Evolutionary conservation across 208 protist species (phyloP).

Genomic region (Leishmania braziliensis): DNA sequence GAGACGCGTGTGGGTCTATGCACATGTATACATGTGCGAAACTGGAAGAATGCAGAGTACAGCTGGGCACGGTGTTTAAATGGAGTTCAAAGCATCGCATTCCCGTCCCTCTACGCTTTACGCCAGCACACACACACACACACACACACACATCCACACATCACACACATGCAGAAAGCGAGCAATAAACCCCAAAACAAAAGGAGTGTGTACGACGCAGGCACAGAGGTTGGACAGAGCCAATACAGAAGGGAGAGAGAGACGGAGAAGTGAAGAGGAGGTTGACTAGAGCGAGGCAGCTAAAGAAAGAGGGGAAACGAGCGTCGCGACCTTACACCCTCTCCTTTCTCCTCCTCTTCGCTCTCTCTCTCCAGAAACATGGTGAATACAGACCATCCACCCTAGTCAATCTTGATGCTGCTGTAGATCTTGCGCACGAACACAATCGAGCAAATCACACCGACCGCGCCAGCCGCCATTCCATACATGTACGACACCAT

Average conservation of each 20-base stretch:
- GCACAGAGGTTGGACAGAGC: background rate
- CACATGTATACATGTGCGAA: background rate
- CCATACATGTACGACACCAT: slow-evolving; percentile 80
- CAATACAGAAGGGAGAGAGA: background rate
- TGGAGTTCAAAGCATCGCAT: background rate
- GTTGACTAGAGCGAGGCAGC: background rate
- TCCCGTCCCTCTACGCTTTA: background rate
- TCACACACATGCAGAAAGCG: background rate
- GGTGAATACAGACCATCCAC: background rate
- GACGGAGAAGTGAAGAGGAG: background rate
- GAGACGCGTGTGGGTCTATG: background rate
- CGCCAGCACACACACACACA: background rate
- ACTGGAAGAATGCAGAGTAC: background rate
- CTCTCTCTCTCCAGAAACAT: background rate
- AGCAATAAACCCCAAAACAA: background rate
- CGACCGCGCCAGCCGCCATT: slow-evolving; percentile 81
- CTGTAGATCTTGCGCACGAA: slow-evolving; percentile 89
- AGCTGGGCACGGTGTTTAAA: background rate
- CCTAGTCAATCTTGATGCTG: slow-evolving; percentile 53
- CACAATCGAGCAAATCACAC: slow-evolving; percentile 66
- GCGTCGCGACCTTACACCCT: background rate
- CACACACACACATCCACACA: background rate
- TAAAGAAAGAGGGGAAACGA: background rate
- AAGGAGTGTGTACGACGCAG: background rate
- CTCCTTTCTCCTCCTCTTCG: background rate